These are phyloP conservation scores for Tilletia setariae DNA, from an alignment of 1,284 basidiomycete species.

Conservation along the genomic window DNA sequence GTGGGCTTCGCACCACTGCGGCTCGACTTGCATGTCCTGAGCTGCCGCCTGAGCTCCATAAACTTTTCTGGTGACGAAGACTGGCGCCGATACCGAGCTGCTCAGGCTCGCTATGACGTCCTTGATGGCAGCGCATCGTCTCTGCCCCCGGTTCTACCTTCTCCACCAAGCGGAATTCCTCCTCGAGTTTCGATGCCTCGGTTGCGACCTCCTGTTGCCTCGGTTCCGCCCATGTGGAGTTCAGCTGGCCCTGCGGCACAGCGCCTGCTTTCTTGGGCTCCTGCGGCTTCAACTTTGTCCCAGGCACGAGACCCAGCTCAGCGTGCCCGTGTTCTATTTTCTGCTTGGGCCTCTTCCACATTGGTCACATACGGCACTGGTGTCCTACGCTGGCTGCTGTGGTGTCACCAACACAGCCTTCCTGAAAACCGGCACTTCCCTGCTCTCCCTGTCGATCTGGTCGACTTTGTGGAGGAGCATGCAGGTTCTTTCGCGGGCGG, in stretches of 20 bases:
- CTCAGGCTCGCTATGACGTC: too few relatives aligned
- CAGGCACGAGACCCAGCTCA: neutral
- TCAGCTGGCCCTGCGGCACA: neutral
- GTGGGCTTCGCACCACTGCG: neutral
- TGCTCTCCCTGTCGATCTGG: neutral
- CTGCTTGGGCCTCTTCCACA: neutral
- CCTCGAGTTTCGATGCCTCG: too few relatives aligned
- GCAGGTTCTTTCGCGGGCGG: neutral
- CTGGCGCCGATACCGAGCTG: too few relatives aligned
- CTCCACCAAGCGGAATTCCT: too few relatives aligned
- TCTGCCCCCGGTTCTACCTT: too few relatives aligned
- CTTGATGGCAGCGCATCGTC: too few relatives aligned
- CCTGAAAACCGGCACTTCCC: neutral
- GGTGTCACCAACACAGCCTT: neutral
- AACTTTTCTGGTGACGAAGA: neutral
- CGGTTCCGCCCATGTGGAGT: too few relatives aligned
- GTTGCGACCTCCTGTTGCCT: too few relatives aligned
- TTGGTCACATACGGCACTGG: neutral
- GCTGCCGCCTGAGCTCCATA: neutral
- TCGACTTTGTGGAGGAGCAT: neutral
- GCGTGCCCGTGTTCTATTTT: neutral
- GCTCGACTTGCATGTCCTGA: neutral
- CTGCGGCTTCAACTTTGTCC: neutral
- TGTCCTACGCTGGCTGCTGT: neutral
- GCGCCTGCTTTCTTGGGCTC: neutral